Evolutionary conservation across 2,329 filamentous ascomycete genomes (phyloP).

Genomic region (Nemania sp.): DNA sequence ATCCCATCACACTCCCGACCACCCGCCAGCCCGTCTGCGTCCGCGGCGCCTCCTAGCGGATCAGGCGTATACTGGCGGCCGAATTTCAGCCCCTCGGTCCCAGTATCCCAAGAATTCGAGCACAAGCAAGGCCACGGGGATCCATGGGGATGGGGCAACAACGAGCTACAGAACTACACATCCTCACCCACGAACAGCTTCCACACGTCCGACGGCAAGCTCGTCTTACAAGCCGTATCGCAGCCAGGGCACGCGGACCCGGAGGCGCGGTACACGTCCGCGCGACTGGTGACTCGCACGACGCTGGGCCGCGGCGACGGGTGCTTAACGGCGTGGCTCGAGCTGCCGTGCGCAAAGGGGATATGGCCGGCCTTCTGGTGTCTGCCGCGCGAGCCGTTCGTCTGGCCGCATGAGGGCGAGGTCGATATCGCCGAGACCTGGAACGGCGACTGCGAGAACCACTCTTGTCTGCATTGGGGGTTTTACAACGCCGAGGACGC

Average conservation of each 20-base stretch:
- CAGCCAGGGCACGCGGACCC: constrained; percentile 39
- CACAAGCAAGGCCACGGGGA: constrained; percentile 56
- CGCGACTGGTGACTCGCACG: constrained; percentile 56
- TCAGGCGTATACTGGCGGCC: constrained; percentile 55
- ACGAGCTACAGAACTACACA: constrained; percentile 62
- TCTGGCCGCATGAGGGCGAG: constrained; percentile 62
- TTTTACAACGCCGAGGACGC: constrained; percentile 56
- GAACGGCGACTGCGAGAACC: constrained; percentile 60
- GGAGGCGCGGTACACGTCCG: constrained; percentile 55
- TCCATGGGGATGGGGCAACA: constrained; percentile 64
- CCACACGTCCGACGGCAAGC: constrained; percentile 53
- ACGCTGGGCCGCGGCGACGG: constrained; percentile 55
- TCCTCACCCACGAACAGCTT: constrained; percentile 54
- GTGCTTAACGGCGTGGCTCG: constrained; percentile 54
- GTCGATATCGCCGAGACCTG: constrained; percentile 65
- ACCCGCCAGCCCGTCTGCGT: constrained; percentile 1
- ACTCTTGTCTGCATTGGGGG: constrained; percentile 63
- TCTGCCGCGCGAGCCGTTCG: constrained; percentile 59
- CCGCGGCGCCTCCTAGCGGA: background rate
- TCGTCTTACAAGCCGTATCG: constrained; percentile 57
- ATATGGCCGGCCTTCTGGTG: constrained; percentile 68
- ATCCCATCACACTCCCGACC: constrained; percentile 30
- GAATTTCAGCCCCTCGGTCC: constrained; percentile 49
- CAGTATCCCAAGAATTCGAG: constrained; percentile 55
- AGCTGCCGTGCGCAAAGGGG: constrained; percentile 56